Percentiles rank a stretch among this genome's conserved stretches.
Evolutionary conservation across 306 rosid genomes (phyloP).

Genomic region (Leucaena leucocephala): DNA sequence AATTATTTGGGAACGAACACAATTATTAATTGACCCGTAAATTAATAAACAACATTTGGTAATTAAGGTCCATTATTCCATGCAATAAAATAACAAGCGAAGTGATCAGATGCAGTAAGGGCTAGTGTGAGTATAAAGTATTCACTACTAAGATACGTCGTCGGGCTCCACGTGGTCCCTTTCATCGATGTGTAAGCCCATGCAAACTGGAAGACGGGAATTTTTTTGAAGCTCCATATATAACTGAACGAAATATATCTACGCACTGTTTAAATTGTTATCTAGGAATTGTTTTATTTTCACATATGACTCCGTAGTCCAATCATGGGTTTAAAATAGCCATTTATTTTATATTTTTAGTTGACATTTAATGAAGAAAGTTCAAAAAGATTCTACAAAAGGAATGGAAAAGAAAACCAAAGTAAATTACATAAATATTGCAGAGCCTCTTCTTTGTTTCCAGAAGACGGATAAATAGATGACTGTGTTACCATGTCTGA

Average conservation of each 20-base stretch:
- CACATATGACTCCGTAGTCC: neutral
- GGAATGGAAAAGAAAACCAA: slow-evolving; percentile 14
- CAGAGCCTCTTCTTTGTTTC: slow-evolving; percentile 28
- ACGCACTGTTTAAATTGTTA: too few relatives aligned
- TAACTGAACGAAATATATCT: too few relatives aligned
- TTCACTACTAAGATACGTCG: neutral
- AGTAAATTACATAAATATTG: slow-evolving; percentile 16
- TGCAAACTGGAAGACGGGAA: neutral
- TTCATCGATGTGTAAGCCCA: neutral
- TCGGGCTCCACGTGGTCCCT: neutral
- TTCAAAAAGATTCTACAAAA: slow-evolving; percentile 24
- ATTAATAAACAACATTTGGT: too few relatives aligned
- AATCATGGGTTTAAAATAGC: neutral
- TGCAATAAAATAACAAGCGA: neutral
- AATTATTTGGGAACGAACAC: too few relatives aligned
- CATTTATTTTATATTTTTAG: neutral
- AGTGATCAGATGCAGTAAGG: neutral
- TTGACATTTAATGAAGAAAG: slow-evolving; percentile 1
- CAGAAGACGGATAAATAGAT: slow-evolving; percentile 31
- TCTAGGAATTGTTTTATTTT: neutral
- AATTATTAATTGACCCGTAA: too few relatives aligned
- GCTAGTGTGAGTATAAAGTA: neutral
- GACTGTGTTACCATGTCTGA: slow-evolving; percentile 6
- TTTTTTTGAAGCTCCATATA: neutral
- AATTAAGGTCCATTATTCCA: too few relatives aligned